Conservation (phyloP, 108 stramenopile genomes). For the Nitzschia inconspicua region DNA sequence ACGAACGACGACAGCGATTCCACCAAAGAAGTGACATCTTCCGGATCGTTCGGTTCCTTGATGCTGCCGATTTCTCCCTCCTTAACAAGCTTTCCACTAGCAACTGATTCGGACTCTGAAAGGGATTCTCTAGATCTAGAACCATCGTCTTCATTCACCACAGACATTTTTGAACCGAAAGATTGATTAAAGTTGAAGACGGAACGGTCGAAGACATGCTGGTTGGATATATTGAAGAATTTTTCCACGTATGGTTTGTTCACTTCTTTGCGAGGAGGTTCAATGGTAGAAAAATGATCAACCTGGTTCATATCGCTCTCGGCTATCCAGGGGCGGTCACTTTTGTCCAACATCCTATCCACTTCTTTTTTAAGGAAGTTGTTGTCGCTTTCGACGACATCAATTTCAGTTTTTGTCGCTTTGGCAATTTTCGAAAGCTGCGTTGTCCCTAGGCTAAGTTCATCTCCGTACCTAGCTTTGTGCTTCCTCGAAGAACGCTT, state of each 20-base stretch:
- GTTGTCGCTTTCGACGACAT: no score
- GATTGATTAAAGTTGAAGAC: slow-evolving; percentile 18
- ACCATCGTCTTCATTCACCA: background rate
- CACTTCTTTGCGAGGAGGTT: background rate
- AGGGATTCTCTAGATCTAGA: background rate
- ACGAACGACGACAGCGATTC: background rate
- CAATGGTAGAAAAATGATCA: background rate
- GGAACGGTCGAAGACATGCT: slow-evolving; percentile 9
- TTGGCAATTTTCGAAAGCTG: background rate
- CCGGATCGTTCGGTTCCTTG: background rate
- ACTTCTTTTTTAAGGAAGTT: no score
- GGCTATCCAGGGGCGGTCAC: no score
- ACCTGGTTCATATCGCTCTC: no score
- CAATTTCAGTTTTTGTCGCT: background rate
- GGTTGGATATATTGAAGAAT: background rate
- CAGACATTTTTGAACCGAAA: background rate
- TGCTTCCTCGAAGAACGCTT: slow-evolving; percentile 5
- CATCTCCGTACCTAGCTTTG: slow-evolving; percentile 21
- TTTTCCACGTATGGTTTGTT: background rate
- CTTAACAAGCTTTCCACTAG: no score
- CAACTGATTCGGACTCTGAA: background rate
- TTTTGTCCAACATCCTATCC: no score
- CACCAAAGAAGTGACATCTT: background rate
- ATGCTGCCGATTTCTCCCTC: background rate
- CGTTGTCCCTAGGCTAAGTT: slow-evolving; percentile 27